These are phyloP conservation scores for Solanum chiquidenum DNA, from an alignment of 257 asterid genomes.

Conservation along the genomic window DNA sequence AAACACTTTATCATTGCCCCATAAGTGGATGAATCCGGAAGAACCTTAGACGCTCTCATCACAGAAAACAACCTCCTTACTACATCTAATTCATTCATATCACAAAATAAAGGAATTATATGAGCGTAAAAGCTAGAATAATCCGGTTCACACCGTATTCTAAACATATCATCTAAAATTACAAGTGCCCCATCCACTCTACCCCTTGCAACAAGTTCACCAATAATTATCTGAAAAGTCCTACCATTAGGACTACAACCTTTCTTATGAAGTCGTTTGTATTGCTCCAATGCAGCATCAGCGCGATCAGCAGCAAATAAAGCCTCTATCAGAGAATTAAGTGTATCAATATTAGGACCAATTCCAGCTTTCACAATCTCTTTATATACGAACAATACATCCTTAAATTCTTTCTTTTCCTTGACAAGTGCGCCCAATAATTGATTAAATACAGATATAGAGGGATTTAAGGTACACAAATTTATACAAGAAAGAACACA, in stretches of 20 bases:
- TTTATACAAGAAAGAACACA: conserved; percentile 55
- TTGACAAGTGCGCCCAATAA: conserved; percentile 50
- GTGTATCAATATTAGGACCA: conserved; percentile 48
- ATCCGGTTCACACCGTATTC: conserved; percentile 33
- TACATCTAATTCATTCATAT: conserved; percentile 31
- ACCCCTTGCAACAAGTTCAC: conserved; percentile 46
- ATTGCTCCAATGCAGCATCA: conserved; percentile 61
- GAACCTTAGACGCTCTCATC: conserved; percentile 46
- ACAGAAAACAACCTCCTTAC: conserved; percentile 31
- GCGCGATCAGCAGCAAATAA: conserved; percentile 54
- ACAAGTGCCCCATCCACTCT: conserved; percentile 40
- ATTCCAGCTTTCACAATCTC: conserved; percentile 76
- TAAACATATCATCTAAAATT: conserved; percentile 52
- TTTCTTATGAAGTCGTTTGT: conserved; percentile 56
- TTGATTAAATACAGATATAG: conserved; percentile 31
- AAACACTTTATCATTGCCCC: conserved; percentile 46
- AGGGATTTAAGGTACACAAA: conserved; percentile 39
- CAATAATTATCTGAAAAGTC: conserved; percentile 56
- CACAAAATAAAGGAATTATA: conserved; percentile 45
- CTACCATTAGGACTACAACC: conserved; percentile 59
- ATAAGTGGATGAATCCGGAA: conserved; percentile 35
- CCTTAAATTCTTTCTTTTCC: conserved; percentile 52
- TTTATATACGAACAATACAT: conserved; percentile 72
- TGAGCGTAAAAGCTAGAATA: conserved; percentile 28
- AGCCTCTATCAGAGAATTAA: conserved; percentile 63